Evolutionary conservation across 805 yeast genomes (phyloP).

Genomic region (Starmera quercuum): DNA sequence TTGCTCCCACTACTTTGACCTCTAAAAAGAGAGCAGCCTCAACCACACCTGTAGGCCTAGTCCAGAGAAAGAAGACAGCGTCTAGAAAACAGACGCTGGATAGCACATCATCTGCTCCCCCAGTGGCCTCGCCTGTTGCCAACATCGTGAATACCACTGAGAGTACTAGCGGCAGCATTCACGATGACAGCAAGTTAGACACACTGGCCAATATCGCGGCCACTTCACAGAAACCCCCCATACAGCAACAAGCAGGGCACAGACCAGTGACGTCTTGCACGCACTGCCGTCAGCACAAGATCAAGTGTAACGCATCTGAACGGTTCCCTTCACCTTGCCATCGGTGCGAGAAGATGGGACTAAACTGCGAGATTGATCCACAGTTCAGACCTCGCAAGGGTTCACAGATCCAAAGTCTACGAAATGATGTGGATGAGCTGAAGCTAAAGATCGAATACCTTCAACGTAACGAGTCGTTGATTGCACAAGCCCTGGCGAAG

Average conservation of each 20-base stretch:
- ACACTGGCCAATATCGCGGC: conserved; percentile 5
- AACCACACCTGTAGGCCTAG: too few species aligned
- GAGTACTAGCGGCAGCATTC: not conserved
- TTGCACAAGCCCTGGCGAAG: conserved; percentile 51
- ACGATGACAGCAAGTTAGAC: not conserved
- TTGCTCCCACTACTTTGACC: too few species aligned
- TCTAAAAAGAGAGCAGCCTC: too few species aligned
- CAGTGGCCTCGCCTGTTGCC: too few species aligned
- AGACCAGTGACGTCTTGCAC: conserved; percentile 92
- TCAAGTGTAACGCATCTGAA: conserved; percentile 85
- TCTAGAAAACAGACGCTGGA: too few species aligned
- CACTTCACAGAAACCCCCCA: conserved; percentile 1
- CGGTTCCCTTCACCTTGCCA: conserved; percentile 77
- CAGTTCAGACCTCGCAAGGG: conserved; percentile 89
- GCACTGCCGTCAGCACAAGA: conserved; percentile 90
- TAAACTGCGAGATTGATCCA: conserved; percentile 85
- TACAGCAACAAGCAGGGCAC: conserved; percentile 41
- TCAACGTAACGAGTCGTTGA: conserved; percentile 56
- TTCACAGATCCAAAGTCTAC: conserved; percentile 74
- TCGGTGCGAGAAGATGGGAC: conserved; percentile 72
- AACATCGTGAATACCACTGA: not conserved
- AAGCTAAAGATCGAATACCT: conserved; percentile 63
- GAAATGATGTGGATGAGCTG: conserved; percentile 80
- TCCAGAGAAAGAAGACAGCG: too few species aligned
- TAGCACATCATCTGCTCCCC: too few species aligned